Percentiles rank a stretch among this genome's conserved stretches.
Evolutionary conservation across 768 basidiomycete species (phyloP).

Genomic region (Kwoniella heveanensis): DNA sequence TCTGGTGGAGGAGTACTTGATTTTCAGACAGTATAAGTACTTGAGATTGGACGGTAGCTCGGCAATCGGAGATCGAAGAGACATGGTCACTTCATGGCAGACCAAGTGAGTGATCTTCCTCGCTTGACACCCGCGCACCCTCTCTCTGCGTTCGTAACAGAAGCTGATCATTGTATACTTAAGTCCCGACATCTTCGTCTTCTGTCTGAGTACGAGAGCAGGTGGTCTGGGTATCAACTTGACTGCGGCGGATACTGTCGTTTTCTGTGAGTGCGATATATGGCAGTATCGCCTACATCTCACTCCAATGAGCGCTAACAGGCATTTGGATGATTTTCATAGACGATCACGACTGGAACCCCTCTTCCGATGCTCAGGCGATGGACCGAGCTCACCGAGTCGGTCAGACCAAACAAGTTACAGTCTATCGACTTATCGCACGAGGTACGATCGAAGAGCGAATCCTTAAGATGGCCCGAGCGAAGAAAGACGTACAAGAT

Average conservation of each 20-base stretch:
- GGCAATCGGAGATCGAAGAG: constrained; percentile 90
- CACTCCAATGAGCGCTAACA: no score
- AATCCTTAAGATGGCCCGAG: constrained; percentile 90
- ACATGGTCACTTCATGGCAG: constrained; percentile 99
- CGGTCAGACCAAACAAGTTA: constrained; percentile 95
- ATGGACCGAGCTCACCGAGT: constrained; percentile 98
- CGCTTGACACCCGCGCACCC: no score
- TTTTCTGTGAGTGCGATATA: constrained; percentile 65
- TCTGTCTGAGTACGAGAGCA: constrained; percentile 87
- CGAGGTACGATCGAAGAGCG: constrained; percentile 69
- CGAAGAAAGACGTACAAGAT: constrained; percentile 99
- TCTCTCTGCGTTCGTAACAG: no score
- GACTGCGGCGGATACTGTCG: constrained; percentile 77
- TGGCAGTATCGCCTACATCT: no score
- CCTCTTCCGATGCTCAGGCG: constrained; percentile 94
- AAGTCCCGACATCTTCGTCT: constrained; percentile 85
- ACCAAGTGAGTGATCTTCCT: constrained; percentile 71
- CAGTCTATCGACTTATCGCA: constrained; percentile 91
- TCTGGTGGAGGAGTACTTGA: constrained; percentile 96
- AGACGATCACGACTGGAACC: constrained; percentile 92
- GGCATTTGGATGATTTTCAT: no score
- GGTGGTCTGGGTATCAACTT: constrained; percentile 70
- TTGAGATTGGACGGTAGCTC: constrained; percentile 89
- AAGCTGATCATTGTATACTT: no score
- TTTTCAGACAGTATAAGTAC: constrained; percentile 95